Conservation (phyloP, 441 rosid genomes). For the Jatropha multifida region DNA sequence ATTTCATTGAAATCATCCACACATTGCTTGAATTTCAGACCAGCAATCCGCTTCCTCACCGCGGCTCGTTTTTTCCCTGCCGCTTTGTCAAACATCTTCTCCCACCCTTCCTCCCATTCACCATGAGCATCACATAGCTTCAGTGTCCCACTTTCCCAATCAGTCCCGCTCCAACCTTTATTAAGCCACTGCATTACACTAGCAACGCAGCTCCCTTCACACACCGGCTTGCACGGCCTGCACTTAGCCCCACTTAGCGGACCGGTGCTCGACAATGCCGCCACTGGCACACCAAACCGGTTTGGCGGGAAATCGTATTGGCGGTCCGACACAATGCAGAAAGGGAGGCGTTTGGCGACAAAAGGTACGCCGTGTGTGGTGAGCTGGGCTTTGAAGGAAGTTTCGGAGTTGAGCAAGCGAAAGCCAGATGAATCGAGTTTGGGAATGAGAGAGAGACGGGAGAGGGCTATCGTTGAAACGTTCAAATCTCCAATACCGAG, state of each 20-base stretch:
- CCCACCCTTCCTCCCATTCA: slow-evolving; percentile 78
- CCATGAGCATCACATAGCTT: slow-evolving; percentile 74
- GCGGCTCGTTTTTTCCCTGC: slow-evolving; percentile 49
- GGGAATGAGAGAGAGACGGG: slow-evolving; percentile 79
- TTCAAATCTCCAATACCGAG: slow-evolving; percentile 78
- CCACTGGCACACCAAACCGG: slow-evolving; percentile 73
- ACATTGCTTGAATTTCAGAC: slow-evolving; percentile 43
- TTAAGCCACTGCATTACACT: slow-evolving; percentile 47
- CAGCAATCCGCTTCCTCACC: slow-evolving; percentile 42
- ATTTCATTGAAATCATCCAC: slow-evolving; percentile 52
- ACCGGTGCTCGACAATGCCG: slow-evolving; percentile 62
- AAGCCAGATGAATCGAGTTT: slow-evolving; percentile 58
- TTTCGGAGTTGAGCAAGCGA: slow-evolving; percentile 75
- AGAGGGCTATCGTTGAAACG: slow-evolving; percentile 66
- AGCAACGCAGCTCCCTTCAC: slow-evolving; percentile 56
- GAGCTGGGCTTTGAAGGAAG: slow-evolving; percentile 84
- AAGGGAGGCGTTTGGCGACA: slow-evolving; percentile 54
- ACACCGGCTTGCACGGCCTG: slow-evolving; percentile 68
- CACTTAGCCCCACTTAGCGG: slow-evolving; percentile 92
- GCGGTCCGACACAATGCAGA: slow-evolving; percentile 80
- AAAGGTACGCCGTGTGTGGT: slow-evolving; percentile 44
- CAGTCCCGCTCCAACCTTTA: slow-evolving; percentile 82
- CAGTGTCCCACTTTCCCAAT: slow-evolving; percentile 62
- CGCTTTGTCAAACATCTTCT: slow-evolving; percentile 51
- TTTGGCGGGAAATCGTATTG: slow-evolving; percentile 67